Base-by-base conservation (phyloP, 1,284 basidiomycete species). In the Psilocybe mexicana region DNA sequence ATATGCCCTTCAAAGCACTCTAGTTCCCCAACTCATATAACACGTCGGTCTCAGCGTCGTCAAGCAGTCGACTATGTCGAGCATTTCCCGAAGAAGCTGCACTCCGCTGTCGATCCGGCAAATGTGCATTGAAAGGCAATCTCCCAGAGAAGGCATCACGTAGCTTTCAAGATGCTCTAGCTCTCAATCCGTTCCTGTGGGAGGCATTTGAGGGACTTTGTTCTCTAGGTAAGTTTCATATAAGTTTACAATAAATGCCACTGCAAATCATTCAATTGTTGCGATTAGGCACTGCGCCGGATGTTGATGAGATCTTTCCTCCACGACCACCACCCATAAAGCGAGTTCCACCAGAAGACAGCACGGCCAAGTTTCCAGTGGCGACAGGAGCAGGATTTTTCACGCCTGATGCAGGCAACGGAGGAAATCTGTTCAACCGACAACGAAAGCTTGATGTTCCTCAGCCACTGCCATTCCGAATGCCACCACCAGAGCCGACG, bases 151-250 rank as follows among this genome's bases (percentile, higher is more conserved):
- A 83, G 62, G 94, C 95, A 12, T 78, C 82, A 28, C 71, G 76
- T 53, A 88, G 87, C 68, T 96, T 92, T 70, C 79, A 81, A 38
- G 81, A 86, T 58, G 92, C 93, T 11, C 78, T 97, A 55, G 71
- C 75, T 12, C 72, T 89, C 48, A 88, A 94, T 70, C 91, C 92
- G 24, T 85, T 93, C 74, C 74, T 95, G 48, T 97, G 94, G 94
- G 95, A 98, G 72, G 95, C 95, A 0, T 93, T 96, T 69, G 91
- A 93, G 63, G 94, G 92, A 0, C 74, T 98, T 28, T 97, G 94
- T 70, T 76, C 85, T 52, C 76, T 93, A 42, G 94, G 95, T 93
- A 64, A 63, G 82, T 55, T 8, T 24, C 24, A n/a, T 57, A 61
- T 52, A 12, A 45, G 14, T 42, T 10, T 35, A 24, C 43, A 11